A percentile compares a stretch with the other conserved stretches of the same genome.
Conservation (phyloP, 2,329 filamentous ascomycete species). For the Xylariaceae sp. region DNA sequence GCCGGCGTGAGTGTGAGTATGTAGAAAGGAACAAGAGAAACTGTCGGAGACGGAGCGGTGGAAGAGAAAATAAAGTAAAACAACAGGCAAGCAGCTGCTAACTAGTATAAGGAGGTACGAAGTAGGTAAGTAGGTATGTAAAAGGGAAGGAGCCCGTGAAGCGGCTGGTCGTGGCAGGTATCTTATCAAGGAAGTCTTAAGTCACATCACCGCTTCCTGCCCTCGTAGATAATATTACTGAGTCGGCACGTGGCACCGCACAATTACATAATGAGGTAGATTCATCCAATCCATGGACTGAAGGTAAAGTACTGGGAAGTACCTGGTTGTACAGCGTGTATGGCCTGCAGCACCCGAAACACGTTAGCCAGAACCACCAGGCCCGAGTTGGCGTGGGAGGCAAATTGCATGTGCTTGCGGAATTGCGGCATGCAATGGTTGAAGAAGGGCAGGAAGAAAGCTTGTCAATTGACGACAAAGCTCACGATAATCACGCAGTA, state of each 20-base stretch:
- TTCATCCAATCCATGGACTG: too few relatives aligned
- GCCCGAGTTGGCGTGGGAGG: constrained; percentile 1
- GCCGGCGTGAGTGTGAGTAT: background rate
- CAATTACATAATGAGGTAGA: background rate
- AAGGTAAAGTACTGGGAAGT: background rate
- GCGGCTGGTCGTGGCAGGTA: background rate
- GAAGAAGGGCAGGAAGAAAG: background rate
- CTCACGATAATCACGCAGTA: constrained; percentile 16
- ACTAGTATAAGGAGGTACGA: background rate
- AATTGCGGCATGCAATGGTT: background rate
- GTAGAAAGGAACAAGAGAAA: constrained; percentile 3
- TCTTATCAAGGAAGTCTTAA: background rate
- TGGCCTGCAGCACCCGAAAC: background rate
- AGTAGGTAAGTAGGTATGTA: too few relatives aligned
- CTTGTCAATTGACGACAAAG: constrained; percentile 10
- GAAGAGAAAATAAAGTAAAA: background rate
- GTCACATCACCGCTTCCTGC: background rate
- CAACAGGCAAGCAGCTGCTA: background rate
- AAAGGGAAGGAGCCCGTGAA: background rate
- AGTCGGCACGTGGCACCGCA: background rate
- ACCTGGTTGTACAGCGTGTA: background rate
- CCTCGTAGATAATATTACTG: background rate
- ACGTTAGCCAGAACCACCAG: background rate
- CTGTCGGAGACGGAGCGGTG: background rate
- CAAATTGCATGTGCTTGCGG: background rate